These are phyloP conservation scores for Xylariaceae sp. DNA, from an alignment of 2,329 filamentous ascomycete genomes.

Conservation along the genomic window DNA sequence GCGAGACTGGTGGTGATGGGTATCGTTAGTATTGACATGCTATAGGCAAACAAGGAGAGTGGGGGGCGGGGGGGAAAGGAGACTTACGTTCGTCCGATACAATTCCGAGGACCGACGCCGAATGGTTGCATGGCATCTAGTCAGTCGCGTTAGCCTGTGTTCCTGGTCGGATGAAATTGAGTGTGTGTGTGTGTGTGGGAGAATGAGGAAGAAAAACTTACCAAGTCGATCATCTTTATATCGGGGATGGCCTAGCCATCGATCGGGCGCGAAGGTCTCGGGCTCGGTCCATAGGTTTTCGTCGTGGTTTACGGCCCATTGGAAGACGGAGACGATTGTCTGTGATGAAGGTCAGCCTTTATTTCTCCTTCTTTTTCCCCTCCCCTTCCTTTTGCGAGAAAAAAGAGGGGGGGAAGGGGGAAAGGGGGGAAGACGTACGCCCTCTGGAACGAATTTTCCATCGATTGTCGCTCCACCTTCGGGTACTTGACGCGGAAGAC, in stretches of 20 bases:
- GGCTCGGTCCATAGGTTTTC: constrained; percentile 34
- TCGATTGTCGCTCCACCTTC: constrained; percentile 23
- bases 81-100: constrained; percentile 37
- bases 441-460: constrained; percentile 24
- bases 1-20: constrained; percentile 30
- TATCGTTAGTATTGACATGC: background rate
- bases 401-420: no score
- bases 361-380: no score
- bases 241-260: constrained; percentile 30
- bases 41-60: background rate
- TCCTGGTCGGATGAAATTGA: no score
- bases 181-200: no score
- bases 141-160: no score
- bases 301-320: constrained; percentile 35
- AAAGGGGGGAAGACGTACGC: constrained; percentile 14
- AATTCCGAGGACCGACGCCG: constrained; percentile 35
- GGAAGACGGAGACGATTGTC: constrained; percentile 33
- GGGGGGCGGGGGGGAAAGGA: background rate
- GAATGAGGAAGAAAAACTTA: background rate
- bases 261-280: constrained; percentile 35
- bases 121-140: constrained; percentile 34
- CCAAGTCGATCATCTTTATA: constrained; percentile 32
- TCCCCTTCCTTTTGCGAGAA: no score
- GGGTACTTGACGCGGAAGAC: constrained; percentile 20
- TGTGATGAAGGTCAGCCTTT: constrained; percentile 11